Conservation (phyloP, 305 asterid species). For the Fraxinus albicans region DNA sequence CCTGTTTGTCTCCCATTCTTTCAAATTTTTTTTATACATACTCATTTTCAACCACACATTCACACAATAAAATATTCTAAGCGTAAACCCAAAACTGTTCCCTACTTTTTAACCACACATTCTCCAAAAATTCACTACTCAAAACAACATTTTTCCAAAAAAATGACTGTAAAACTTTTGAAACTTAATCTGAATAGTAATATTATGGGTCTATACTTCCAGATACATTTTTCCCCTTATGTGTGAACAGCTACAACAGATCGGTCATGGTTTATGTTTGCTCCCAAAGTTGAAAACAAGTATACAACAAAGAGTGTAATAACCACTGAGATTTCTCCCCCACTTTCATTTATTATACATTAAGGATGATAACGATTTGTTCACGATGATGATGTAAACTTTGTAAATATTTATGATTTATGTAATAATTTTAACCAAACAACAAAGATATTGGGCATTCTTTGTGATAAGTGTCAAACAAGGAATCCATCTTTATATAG, state of each 20-base stretch:
- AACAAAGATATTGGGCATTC: not conserved
- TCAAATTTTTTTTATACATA: too few species aligned
- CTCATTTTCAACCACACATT: too few species aligned
- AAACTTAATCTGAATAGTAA: not conserved
- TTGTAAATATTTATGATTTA: constrained; percentile 1
- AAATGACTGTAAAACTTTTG: not conserved
- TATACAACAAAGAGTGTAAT: not conserved
- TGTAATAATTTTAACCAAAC: not conserved
- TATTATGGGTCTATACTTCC: not conserved
- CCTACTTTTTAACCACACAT: too few species aligned
- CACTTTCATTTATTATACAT: not conserved
- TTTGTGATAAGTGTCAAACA: not conserved
- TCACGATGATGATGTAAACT: not conserved
- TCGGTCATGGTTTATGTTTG: not conserved
- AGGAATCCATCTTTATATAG: not conserved
- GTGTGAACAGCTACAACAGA: not conserved
- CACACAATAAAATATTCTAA: too few species aligned
- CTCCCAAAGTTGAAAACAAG: not conserved
- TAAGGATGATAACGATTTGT: not conserved
- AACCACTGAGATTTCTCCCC: not conserved
- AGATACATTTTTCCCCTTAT: not conserved
- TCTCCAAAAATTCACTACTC: too few species aligned
- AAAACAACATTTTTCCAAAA: too few species aligned
- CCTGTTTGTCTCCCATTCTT: too few species aligned
- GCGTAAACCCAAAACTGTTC: too few species aligned